Percentiles rank a stretch among this genome's conserved stretches.
Evolutionary conservation across 352 stramenopile genomes (phyloP).

Genomic region (Phytopythium vexans): DNA sequence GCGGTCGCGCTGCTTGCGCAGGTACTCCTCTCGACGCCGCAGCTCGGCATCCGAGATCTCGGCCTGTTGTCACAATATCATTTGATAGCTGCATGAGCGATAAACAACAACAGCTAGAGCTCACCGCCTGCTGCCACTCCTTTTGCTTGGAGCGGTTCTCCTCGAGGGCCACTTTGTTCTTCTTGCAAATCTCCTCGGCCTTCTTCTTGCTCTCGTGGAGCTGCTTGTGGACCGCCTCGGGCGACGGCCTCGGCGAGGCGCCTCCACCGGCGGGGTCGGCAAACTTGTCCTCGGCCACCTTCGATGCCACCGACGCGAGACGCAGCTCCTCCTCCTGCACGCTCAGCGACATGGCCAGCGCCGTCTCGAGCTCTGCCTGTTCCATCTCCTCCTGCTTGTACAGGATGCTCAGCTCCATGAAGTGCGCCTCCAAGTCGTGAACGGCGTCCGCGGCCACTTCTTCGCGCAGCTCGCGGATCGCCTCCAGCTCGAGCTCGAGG

Average conservation of each 20-base stretch:
- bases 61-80: slow-evolving; percentile 15
- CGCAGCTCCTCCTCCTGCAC: slow-evolving; percentile 72
- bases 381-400: slow-evolving; percentile 88
- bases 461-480: slow-evolving; percentile 76
- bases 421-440: slow-evolving; percentile 48
- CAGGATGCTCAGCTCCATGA: slow-evolving; percentile 83
- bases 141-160: slow-evolving; percentile 68
- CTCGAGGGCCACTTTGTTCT: slow-evolving; percentile 70
- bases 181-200: slow-evolving; percentile 68
- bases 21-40: slow-evolving; percentile 71
- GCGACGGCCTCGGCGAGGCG: slow-evolving; percentile 29
- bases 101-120: background rate
- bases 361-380: slow-evolving; percentile 71
- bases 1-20: slow-evolving; percentile 68
- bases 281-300: slow-evolving; percentile 65
- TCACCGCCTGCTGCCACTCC: slow-evolving; percentile 48
- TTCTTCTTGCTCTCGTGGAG: slow-evolving; percentile 68
- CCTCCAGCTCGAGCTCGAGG: slow-evolving; percentile 88
- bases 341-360: slow-evolving; percentile 72
- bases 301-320: slow-evolving; percentile 44
- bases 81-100: background rate
- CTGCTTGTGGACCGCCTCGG: slow-evolving; percentile 53
- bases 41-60: slow-evolving; percentile 71
- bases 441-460: slow-evolving; percentile 33
- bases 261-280: slow-evolving; percentile 15